Evolutionary conservation across 2,329 filamentous ascomycete genomes (phyloP).

Genomic region (Parastagonospora nodorum): DNA sequence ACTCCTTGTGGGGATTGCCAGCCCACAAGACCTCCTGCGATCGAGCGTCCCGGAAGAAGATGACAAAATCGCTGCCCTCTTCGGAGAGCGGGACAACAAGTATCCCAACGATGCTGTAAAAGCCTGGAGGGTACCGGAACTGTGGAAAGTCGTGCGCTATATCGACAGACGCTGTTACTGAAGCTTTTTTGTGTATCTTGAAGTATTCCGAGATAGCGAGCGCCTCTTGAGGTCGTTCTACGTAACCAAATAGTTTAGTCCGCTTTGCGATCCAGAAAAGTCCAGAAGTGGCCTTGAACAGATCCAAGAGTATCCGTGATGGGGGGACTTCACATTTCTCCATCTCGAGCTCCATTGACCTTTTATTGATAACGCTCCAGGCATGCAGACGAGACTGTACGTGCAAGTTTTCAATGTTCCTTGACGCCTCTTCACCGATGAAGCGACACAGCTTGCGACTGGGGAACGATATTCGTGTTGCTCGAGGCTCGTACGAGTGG

Average conservation of each 20-base stretch:
- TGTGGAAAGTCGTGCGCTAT: slow-evolving; percentile 79
- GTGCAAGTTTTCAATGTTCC: slow-evolving; percentile 85
- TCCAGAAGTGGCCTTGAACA: slow-evolving; percentile 88
- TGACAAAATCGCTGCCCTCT: slow-evolving; percentile 81
- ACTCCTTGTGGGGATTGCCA: slow-evolving; percentile 84
- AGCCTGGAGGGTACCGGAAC: slow-evolving; percentile 77
- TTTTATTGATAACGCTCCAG: slow-evolving; percentile 84
- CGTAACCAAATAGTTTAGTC: slow-evolving; percentile 79
- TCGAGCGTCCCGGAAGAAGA: slow-evolving; percentile 84
- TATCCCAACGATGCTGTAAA: slow-evolving; percentile 76
- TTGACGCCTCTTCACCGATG: slow-evolving; percentile 81
- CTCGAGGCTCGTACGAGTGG: slow-evolving; percentile 75
- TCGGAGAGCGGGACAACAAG: slow-evolving; percentile 80
- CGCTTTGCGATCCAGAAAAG: slow-evolving; percentile 84
- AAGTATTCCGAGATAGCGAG: slow-evolving; percentile 85
- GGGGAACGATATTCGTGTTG: slow-evolving; percentile 88
- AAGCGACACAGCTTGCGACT: slow-evolving; percentile 91
- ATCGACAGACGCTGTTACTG: slow-evolving; percentile 79
- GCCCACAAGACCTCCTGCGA: slow-evolving; percentile 81
- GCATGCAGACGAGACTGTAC: slow-evolving; percentile 85
- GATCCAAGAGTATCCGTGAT: slow-evolving; percentile 79
- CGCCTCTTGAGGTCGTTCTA: slow-evolving; percentile 80
- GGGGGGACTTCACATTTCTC: slow-evolving; percentile 90
- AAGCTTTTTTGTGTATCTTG: slow-evolving; percentile 73
- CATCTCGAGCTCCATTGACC: slow-evolving; percentile 78